Base-by-base conservation (phyloP, 805 yeast species). In the Candida insectalens region DNA sequence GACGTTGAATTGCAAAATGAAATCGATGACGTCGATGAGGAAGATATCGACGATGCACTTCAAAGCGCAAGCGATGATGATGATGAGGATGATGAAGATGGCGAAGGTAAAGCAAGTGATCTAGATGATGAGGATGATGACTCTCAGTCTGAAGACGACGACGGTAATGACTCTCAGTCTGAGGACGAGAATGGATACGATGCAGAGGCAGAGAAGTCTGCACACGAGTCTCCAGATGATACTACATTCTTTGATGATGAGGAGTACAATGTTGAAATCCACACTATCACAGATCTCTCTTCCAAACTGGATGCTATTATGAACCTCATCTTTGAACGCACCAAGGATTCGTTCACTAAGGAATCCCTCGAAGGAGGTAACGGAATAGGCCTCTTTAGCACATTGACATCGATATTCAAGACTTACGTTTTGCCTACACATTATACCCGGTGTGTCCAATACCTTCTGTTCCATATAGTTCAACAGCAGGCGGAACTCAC, bases 1-100 rank as follows among this genome's bases (percentile, higher is more conserved):
- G 98, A 89, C 57, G 96, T 88, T 4, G 97, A 87, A 55, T 64
- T 88, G 37, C 95, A 85, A 49, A 85, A 83, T 50, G 92, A 82
- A 46, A 59, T 84, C 37, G 95, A 87, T 46, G 95, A 83, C 43
- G 60, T 80, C 36, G 94, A 83, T 50, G 92, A 83, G 43, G 81
- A 74, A 36, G 74, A 77, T 29, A 70, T 72, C 9, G 77, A 71
- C 6, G 75, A 67, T 7, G 60, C 53, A 2, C 36, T 55, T 16
- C 62, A 50, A 1, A 60, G 50, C 13, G 47, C 40, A 1, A 56
- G 45, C 19, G 61, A 51, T 9, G 48, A 43, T 0, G 51, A 44
- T 12, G 57, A 43, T 6, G 51, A 43, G 1, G 57, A 50, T 3
- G 54, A 47, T 8, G 53, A 46, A 5, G 44, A 40, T 3, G 66